phyloP scores from a whole-genome alignment of 192 early-diverging fungal species.

The Podila verticillata region DNA sequence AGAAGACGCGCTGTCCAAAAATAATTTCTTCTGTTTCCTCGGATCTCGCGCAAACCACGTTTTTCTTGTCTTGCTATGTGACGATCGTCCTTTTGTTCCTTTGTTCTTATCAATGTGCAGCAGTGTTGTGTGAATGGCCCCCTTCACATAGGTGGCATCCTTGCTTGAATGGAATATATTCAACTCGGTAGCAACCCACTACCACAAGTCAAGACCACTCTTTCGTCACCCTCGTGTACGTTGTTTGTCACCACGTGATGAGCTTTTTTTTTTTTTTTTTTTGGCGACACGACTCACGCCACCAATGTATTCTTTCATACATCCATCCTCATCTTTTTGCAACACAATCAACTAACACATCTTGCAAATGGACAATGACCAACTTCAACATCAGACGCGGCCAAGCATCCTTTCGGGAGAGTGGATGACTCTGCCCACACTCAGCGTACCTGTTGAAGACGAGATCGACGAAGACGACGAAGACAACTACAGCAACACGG shows the following conservation, averaged over 20 bases:
- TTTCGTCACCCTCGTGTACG: too few relatives aligned
- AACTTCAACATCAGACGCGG: background rate
- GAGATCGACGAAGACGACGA: background rate
- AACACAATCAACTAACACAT: background rate
- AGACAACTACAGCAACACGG: background rate
- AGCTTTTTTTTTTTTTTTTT: too few relatives aligned
- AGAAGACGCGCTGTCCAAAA: constrained; percentile 1
- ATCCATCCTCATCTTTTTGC: too few relatives aligned
- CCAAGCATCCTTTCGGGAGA: constrained; percentile 9
- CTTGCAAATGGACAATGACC: background rate
- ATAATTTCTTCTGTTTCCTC: background rate
- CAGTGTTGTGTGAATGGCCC: too few relatives aligned
- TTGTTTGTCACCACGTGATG: too few relatives aligned
- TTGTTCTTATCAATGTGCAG: too few relatives aligned
- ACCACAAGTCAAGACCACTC: too few relatives aligned
- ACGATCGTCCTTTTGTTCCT: background rate
- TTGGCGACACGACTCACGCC: too few relatives aligned
- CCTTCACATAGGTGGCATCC: too few relatives aligned
- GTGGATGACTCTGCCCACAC: constrained; percentile 13
- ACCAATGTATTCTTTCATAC: too few relatives aligned
- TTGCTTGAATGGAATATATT: too few relatives aligned
- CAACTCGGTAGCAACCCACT: too few relatives aligned
- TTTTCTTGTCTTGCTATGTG: background rate
- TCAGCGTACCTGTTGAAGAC: background rate
- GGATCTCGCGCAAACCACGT: background rate